Evolutionary conservation across 2,329 filamentous ascomycete species (phyloP).

Genomic region (Penicillium sp.): DNA sequence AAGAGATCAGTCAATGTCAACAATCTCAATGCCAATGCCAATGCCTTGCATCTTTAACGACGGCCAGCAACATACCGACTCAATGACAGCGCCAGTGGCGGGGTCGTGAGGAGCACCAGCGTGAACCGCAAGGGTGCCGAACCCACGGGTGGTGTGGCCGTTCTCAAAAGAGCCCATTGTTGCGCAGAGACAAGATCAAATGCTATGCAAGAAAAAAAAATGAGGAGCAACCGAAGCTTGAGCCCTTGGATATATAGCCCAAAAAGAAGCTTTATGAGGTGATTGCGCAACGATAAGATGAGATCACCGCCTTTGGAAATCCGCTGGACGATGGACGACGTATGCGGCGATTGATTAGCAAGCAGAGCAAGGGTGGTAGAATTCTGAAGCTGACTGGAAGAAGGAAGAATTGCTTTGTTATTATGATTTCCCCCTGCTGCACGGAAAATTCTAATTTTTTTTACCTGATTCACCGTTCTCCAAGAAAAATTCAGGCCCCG

Average conservation of each 20-base stretch:
- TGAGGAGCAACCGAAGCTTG: background rate
- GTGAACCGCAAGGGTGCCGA: slow-evolving; percentile 94
- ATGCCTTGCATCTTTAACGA: background rate
- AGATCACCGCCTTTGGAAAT: slow-evolving; percentile 19
- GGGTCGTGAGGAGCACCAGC: slow-evolving; percentile 90
- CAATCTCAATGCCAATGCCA: background rate
- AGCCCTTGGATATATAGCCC: background rate
- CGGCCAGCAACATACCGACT: slow-evolving; percentile 57
- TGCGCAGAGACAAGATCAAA: background rate
- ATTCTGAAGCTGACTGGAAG: slow-evolving; percentile 1
- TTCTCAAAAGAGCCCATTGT: slow-evolving; percentile 30
- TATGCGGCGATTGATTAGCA: slow-evolving; percentile 16
- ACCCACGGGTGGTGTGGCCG: slow-evolving; percentile 67
- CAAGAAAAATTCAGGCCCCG: slow-evolving; percentile 8
- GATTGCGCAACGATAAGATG: slow-evolving; percentile 16
- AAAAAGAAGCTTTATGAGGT: slow-evolving; percentile 9
- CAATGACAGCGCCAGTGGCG: slow-evolving; percentile 90
- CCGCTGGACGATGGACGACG: background rate
- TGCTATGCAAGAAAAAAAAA: slow-evolving; percentile 12
- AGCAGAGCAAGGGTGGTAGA: slow-evolving; percentile 7
- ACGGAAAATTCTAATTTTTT: background rate
- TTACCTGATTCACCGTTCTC: background rate
- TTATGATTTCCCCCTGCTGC: background rate
- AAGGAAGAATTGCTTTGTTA: slow-evolving; percentile 8
- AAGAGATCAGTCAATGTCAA: slow-evolving; percentile 9